Base-by-base conservation (phyloP, 139 green algal genomes). In the Chlorella vulgaris region DNA sequence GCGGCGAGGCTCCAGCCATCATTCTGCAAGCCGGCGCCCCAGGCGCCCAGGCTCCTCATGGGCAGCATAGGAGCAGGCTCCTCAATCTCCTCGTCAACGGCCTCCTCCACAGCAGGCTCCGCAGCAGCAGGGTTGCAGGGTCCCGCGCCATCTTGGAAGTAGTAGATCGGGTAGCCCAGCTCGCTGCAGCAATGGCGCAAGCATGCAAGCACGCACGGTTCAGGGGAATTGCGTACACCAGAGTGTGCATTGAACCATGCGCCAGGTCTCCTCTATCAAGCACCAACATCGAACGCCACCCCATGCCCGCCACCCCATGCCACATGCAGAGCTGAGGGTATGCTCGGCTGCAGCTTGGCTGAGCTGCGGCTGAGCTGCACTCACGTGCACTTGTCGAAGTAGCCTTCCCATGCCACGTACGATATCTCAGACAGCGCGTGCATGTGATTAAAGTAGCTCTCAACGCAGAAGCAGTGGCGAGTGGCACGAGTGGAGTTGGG, bases 401-500 rank as follows among this genome's bases (percentile, higher is more conserved):
- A 80, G 73, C 10, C 24, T 24, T 4, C 10, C 73, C 51, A 68
- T 0, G 1, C 0, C 22, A 58, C 51, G 73, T 77, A 77, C 43
- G 47, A 58, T 26, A 43, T 51, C 67, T 53, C 50, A 36, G 73
- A 69, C 28, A 69, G 53, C 26, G 22, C 35, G 3, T 15, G 15
- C 2, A 69, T 15, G 7, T n/a, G 15, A 13, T 28, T 28, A 70
- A 70, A 85, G 68, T 85, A 85, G 21, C 13, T 8, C 1, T 60
- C 39, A 19, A 67, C 51, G n/a, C 81, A 85, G 58, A 85, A 85
- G 39, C 81, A 85, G 81, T 85, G 75, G 65, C 35, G 36, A 24
- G 81, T 65, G 19, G 81, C 70, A 4, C 13, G 51, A 0, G 53
- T 85, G 38, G 81, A 85, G 58, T 76, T 80, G 51, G 53, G 36